These are phyloP conservation scores for Begonia peltatifolia DNA, from an alignment of 306 rosid genomes.

Conservation along the genomic window DNA sequence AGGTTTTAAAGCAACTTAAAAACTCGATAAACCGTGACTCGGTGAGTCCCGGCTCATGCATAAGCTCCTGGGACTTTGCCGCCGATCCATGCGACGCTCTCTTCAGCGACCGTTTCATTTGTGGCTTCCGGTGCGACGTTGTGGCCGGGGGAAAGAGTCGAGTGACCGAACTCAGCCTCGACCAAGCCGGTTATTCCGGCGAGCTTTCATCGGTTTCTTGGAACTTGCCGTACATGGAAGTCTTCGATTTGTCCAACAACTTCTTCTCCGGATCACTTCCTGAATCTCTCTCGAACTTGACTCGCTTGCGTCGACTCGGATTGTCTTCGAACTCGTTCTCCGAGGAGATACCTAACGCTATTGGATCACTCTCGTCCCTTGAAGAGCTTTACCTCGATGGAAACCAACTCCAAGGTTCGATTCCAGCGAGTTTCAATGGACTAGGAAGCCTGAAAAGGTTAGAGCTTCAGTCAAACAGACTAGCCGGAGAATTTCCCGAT, in stretches of 20 bases:
- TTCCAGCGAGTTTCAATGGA: neutral
- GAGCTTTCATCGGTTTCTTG: conserved; percentile 24
- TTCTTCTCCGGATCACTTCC: conserved; percentile 54
- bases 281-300: conserved; percentile 29
- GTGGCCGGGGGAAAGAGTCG: conserved; percentile 4
- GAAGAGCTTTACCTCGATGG: neutral
- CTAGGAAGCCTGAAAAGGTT: conserved; percentile 5
- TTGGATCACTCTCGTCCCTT: conserved; percentile 11
- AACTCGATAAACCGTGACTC: conserved; percentile 1
- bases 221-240: conserved; percentile 55
- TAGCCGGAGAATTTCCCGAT: conserved; percentile 8
- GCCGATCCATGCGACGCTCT: conserved; percentile 8
- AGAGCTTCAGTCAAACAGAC: conserved; percentile 7
- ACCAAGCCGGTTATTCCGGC: conserved; percentile 9
- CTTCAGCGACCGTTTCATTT: conserved; percentile 6
- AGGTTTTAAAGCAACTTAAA: conserved; percentile 7
- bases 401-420: neutral
- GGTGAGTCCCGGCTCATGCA: conserved; percentile 6
- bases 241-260: conserved; percentile 58
- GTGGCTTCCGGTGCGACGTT: conserved; percentile 11
- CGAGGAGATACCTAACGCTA: conserved; percentile 40
- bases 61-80: conserved; percentile 11
- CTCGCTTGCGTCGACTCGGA: conserved; percentile 45
- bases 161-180: conserved; percentile 9
- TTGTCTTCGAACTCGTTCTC: conserved; percentile 46